A percentile compares a stretch with the other conserved stretches of the same genome.
phyloP scores from a whole-genome alignment of 1,284 basidiomycete genomes.

The Ganoderma leucocontextum region DNA sequence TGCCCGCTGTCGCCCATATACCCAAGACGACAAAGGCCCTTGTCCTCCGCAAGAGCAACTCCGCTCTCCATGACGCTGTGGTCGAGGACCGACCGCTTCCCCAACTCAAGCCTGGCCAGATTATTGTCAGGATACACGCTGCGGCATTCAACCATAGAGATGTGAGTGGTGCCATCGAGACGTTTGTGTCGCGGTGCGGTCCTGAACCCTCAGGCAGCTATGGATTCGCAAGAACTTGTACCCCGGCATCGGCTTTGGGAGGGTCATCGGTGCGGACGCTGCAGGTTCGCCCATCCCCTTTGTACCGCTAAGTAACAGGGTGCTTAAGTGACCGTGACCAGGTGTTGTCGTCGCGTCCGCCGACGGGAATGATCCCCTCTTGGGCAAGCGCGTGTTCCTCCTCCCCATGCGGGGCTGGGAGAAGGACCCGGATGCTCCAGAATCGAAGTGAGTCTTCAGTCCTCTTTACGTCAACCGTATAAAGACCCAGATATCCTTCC shows the following conservation, averaged over 20 bases:
- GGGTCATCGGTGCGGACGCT: slow-evolving; percentile 77
- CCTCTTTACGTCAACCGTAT: not conserved
- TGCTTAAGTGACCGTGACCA: slow-evolving; percentile 37
- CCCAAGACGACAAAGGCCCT: slow-evolving; percentile 45
- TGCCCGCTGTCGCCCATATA: slow-evolving; percentile 24
- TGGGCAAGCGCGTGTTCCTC: slow-evolving; percentile 78
- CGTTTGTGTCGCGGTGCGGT: not conserved
- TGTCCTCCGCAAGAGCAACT: slow-evolving; percentile 49
- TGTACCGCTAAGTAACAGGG: no score
- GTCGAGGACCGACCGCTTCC: slow-evolving; percentile 59
- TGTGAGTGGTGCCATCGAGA: slow-evolving; percentile 50
- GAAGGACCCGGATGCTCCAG: slow-evolving; percentile 65
- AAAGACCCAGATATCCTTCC: not conserved
- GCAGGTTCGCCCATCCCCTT: slow-evolving; percentile 56
- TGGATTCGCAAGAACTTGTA: slow-evolving; percentile 81
- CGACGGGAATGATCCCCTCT: slow-evolving; percentile 59
- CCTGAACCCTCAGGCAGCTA: slow-evolving; percentile 49
- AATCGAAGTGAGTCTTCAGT: slow-evolving; percentile 44
- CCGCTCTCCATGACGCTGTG: slow-evolving; percentile 59
- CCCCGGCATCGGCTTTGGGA: slow-evolving; percentile 68
- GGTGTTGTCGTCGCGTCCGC: slow-evolving; percentile 69
- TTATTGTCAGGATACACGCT: slow-evolving; percentile 73
- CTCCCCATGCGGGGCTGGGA: slow-evolving; percentile 83
- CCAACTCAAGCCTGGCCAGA: slow-evolving; percentile 58
- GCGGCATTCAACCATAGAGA: slow-evolving; percentile 85